phyloP scores from a whole-genome alignment of 148 eudicot genomes.

The Silene conica region DNA sequence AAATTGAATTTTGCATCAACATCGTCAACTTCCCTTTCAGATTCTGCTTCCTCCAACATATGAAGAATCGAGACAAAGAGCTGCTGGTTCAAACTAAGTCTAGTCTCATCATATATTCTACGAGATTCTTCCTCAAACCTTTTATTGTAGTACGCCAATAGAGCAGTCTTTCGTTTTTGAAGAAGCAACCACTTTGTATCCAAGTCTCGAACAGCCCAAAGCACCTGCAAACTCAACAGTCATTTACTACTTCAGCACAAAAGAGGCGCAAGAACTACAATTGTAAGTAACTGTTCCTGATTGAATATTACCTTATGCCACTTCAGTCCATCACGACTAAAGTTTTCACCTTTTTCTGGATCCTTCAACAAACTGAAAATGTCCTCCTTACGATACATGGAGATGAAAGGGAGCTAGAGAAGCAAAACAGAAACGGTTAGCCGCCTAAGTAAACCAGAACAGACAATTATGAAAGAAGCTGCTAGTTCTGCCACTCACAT shows the following conservation, averaged over 20 bases:
- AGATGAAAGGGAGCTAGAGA: slow-evolving; percentile 73
- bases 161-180: slow-evolving; percentile 90
- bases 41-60: slow-evolving; percentile 74
- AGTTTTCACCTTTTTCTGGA: slow-evolving; percentile 42
- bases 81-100: slow-evolving; percentile 61
- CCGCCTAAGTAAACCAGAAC: slow-evolving; percentile 2
- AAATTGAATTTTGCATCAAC: slow-evolving; percentile 87
- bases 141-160: slow-evolving; percentile 64
- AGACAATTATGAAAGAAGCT: background rate
- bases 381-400: slow-evolving; percentile 90
- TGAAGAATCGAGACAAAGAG: slow-evolving; percentile 67
- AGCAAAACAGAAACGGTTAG: slow-evolving; percentile 10
- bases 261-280: background rate
- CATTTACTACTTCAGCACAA: slow-evolving; percentile 2
- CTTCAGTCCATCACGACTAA: slow-evolving; percentile 45
- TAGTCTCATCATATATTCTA: slow-evolving; percentile 76
- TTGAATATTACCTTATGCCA: slow-evolving; percentile 74
- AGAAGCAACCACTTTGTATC: slow-evolving; percentile 94
- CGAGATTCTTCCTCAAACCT: slow-evolving; percentile 88
- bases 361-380: slow-evolving; percentile 66
- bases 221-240: slow-evolving; percentile 48
- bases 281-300: background rate
- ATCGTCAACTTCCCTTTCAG: slow-evolving; percentile 95
- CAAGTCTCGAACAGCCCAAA: slow-evolving; percentile 85
- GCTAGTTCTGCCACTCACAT: slow-evolving; percentile 51